Conservation (phyloP, 163 green algal genomes). For the Smithsoniella earleae region DNA sequence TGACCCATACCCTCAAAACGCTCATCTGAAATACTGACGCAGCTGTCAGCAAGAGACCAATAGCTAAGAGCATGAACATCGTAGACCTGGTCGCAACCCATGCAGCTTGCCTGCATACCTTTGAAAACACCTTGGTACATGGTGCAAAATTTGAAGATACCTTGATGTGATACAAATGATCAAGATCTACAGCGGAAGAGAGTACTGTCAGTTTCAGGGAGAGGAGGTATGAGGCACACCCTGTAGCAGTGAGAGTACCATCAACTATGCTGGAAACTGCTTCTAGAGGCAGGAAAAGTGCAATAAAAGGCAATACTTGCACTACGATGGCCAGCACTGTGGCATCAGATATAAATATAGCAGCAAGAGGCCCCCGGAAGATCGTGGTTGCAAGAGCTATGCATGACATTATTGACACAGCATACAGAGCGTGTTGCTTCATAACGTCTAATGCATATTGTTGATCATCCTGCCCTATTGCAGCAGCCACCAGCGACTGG, state of each 20-base stretch:
- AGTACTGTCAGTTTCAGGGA: not conserved
- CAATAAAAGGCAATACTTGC: not conserved
- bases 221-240: not conserved
- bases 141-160: not conserved
- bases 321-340: not conserved
- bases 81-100: too few relatives aligned
- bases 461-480: not conserved
- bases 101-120: slow-evolving; percentile 8
- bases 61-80: too few relatives aligned
- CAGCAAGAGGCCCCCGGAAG: not conserved
- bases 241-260: not conserved
- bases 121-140: not conserved
- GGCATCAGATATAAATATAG: not conserved
- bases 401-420: not conserved
- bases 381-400: not conserved
- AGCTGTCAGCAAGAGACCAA: too few relatives aligned
- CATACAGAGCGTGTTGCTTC: slow-evolving; percentile 1
- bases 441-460: not conserved
- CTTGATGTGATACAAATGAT: not conserved
- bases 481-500: slow-evolving; percentile 21
- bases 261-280: not conserved
- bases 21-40: too few relatives aligned
- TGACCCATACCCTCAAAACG: too few relatives aligned
- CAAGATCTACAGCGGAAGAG: not conserved
- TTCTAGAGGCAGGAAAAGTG: not conserved